These are phyloP conservation scores for Xylaria scruposa DNA, from an alignment of 495 filamentous ascomycete species.

Conservation along the genomic window DNA sequence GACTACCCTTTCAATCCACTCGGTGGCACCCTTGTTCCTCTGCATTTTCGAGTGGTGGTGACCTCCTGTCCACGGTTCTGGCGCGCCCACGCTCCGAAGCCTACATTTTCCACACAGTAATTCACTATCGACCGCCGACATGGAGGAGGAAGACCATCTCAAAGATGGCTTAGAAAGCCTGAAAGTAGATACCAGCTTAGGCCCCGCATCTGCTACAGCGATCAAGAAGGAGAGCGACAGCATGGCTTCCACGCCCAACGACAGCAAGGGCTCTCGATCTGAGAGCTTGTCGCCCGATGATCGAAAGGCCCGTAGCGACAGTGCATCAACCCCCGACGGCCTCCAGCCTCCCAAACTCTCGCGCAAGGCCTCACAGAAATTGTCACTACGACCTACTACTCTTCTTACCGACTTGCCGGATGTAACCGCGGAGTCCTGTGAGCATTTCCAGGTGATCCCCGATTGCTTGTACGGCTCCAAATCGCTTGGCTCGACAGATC, in stretches of 20 bases:
- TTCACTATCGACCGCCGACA: conserved; percentile 31
- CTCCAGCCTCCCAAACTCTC: conserved; percentile 70
- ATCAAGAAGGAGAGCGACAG: conserved; percentile 49
- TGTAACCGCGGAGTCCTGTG: conserved; percentile 74
- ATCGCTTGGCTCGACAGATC: conserved; percentile 86
- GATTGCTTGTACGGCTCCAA: conserved; percentile 89
- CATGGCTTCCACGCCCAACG: conserved; percentile 46
- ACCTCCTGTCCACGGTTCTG: conserved; percentile 1
- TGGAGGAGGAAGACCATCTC: conserved; percentile 52
- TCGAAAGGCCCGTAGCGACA: conserved; percentile 49
- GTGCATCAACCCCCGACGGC: conserved; percentile 50
- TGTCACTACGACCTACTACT: conserved; percentile 61
- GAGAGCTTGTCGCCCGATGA: conserved; percentile 53
- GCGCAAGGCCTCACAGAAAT: conserved; percentile 76
- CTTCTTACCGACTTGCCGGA: conserved; percentile 75
- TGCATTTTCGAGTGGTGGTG: conserved; percentile 14
- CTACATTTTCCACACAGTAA: conserved; percentile 23
- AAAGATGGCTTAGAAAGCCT: conserved; percentile 41
- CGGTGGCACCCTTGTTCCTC: background rate
- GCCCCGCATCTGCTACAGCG: conserved; percentile 37
- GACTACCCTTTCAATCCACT: conserved; percentile 10
- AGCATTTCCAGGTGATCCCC: conserved; percentile 79
- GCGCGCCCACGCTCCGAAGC: conserved; percentile 15
- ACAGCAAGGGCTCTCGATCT: conserved; percentile 47
- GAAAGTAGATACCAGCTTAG: conserved; percentile 39